These are phyloP conservation scores for Sphenostylis stenocarpa DNA, from an alignment of 306 rosid species.

Conservation along the genomic window DNA sequence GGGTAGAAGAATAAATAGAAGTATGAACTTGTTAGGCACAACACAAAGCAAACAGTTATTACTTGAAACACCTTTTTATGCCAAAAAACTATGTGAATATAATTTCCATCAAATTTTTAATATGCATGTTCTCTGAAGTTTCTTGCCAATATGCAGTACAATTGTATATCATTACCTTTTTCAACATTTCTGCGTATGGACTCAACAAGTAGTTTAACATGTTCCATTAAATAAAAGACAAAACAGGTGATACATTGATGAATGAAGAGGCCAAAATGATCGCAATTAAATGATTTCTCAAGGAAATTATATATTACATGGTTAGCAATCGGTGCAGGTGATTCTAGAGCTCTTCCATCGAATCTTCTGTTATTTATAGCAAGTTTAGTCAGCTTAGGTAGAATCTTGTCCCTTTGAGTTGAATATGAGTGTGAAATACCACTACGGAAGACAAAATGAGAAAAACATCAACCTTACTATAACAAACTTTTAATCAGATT, in stretches of 20 bases:
- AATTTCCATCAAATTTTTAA: not conserved
- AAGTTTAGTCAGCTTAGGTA: conserved; percentile 77
- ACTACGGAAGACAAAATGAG: conserved; percentile 45
- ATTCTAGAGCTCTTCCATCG: conserved; percentile 69
- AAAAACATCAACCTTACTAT: conserved; percentile 28
- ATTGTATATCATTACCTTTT: conserved; percentile 24
- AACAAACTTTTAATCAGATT: conserved; percentile 16
- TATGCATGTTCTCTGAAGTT: conserved; percentile 21
- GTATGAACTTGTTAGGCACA: conserved; percentile 8
- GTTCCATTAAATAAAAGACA: conserved; percentile 9
- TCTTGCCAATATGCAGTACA: conserved; percentile 12
- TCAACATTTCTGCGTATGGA: conserved; percentile 4
- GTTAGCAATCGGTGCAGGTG: conserved; percentile 72
- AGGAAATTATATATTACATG: conserved; percentile 56
- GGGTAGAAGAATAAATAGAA: conserved; percentile 7
- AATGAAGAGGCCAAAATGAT: conserved; percentile 32
- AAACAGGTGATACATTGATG: not conserved
- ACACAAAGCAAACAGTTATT: conserved; percentile 6
- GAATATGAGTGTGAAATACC: conserved; percentile 73
- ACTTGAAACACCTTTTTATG: conserved; percentile 14
- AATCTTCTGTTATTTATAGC: conserved; percentile 72
- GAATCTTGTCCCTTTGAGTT: conserved; percentile 67
- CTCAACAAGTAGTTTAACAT: conserved; percentile 26
- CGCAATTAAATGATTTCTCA: not conserved
- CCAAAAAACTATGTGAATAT: not conserved